Evolutionary conservation across 2,329 filamentous ascomycete species (phyloP).

Genomic region (Pseudocercospora pini-densiflorae): DNA sequence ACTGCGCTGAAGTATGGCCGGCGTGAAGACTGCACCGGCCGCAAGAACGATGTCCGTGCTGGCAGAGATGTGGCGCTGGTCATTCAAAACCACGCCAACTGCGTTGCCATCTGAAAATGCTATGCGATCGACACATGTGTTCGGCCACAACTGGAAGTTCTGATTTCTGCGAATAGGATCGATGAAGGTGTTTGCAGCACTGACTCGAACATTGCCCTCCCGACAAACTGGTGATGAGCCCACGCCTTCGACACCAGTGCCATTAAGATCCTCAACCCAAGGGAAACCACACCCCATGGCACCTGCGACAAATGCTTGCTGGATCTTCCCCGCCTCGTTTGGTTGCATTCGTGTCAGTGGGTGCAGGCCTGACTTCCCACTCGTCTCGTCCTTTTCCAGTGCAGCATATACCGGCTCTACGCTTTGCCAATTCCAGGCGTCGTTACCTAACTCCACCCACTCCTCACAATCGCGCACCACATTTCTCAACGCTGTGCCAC

Average conservation of each 20-base stretch:
- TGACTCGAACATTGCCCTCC: constrained; percentile 6
- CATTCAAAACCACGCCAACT: constrained; percentile 4
- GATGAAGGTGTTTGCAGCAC: constrained; percentile 15
- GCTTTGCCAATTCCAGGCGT: constrained; percentile 62
- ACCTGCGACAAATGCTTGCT: constrained; percentile 14
- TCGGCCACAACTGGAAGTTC: constrained; percentile 9
- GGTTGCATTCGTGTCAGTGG: constrained; percentile 11
- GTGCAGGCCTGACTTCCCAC: not conserved
- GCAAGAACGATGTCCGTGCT: constrained; percentile 58
- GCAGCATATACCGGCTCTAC: constrained; percentile 13
- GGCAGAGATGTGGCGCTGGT: constrained; percentile 3
- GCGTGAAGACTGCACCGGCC: constrained; percentile 41
- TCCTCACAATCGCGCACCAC: constrained; percentile 57
- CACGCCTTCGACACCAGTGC: constrained; percentile 9
- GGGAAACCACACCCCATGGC: constrained; percentile 12
- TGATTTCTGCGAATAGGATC: not conserved
- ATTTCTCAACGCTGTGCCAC: constrained; percentile 46
- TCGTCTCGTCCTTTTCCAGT: constrained; percentile 12
- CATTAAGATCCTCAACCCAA: constrained; percentile 16
- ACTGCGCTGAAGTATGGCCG: constrained; percentile 46
- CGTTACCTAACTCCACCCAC: constrained; percentile 63
- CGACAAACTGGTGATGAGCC: constrained; percentile 9
- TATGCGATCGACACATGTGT: constrained; percentile 8
- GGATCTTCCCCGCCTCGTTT: constrained; percentile 14
- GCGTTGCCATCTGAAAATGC: constrained; percentile 3